A percentile compares a stretch with the other conserved stretches of the same genome.
Evolutionary conservation across 2,329 filamentous ascomycete genomes (phyloP).

Genomic region (Diaporthe citri): DNA sequence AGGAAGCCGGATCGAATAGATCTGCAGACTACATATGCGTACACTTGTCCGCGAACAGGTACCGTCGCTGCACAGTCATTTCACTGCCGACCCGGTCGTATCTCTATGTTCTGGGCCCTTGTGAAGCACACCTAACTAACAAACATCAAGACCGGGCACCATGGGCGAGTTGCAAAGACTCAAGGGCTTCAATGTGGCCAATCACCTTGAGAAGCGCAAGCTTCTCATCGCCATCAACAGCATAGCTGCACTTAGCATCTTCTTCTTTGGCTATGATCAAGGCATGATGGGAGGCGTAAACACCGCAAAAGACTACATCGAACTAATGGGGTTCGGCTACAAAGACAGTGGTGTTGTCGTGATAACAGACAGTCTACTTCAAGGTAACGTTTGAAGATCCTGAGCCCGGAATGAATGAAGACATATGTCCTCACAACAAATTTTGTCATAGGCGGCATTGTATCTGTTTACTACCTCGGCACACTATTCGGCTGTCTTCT

Average conservation of each 20-base stretch:
- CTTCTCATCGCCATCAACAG: constrained; percentile 73
- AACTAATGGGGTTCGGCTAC: constrained; percentile 75
- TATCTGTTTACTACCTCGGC: constrained; percentile 67
- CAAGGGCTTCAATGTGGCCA: constrained; percentile 54
- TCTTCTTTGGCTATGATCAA: constrained; percentile 75
- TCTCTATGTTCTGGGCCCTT: neutral
- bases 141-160: neutral
- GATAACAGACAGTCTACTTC: constrained; percentile 68
- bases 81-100: too few relatives aligned
- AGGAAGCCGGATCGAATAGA: neutral
- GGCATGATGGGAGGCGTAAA: constrained; percentile 75
- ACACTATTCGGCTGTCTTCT: constrained; percentile 73
- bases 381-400: constrained; percentile 50
- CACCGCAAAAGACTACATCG: constrained; percentile 72
- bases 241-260: constrained; percentile 74
- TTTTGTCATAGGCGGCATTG: constrained; percentile 64
- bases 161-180: constrained; percentile 38
- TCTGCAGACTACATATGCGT: neutral
- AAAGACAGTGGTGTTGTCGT: constrained; percentile 62
- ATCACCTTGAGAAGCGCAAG: constrained; percentile 65
- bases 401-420: neutral
- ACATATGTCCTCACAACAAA: neutral
- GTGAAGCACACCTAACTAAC: neutral
- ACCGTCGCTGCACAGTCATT: neutral
- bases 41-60: neutral